Evolutionary conservation across 164 flowering plant genomes (phyloP), one percentile per base, ranked within the genome.

Genomic region (Berberis vulgaris): DNA sequence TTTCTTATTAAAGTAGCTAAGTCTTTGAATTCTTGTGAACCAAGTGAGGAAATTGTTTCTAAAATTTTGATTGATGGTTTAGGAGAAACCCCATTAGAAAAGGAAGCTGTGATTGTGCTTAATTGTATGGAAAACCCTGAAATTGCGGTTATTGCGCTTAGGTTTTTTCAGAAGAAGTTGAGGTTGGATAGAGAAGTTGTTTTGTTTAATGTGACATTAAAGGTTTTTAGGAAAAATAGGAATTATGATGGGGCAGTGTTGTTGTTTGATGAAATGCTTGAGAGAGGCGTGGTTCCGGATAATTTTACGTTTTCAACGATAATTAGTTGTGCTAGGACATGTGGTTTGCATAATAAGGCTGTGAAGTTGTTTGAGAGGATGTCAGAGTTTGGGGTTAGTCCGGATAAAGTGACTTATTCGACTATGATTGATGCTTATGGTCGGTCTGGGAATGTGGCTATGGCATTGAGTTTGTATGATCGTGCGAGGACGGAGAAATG

Each of bases 401-500:
- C 95, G 38, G 99, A 94, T 77, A 77, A 76, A 70, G 78, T 89
- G 40, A 89, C 89, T 5, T 83, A 76, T 58, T 76, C 96, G 0
- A 82, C 83, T 40, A 91, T 94, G 93, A 86, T 91, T 63, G 97
- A 94, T 79, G 86, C 86, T 2, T 94, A 91, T 81, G 93, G 96
- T 1, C 77, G 80, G 44, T 82, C 81, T 5, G 96, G 99, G 9
- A 82, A 85, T 71, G 77, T 86, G 7, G 83, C 84, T 39, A 86
- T 73, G 87, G 99, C 96, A 1, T 74, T 91, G 74, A 76, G 76
- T 43, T 81, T 94, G 81, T 91, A 91, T 76, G 99, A 91, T 67
- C 81, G 84, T 2, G 88, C 96, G 0, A 81, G 93, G 76, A 69
- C 83, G 0, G 89, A 87, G 67, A 85, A 76, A 12, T 89, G 97